These are phyloP conservation scores for Cnidoscolus chayamansa DNA, from an alignment of 441 rosid genomes.

Conservation along the genomic window DNA sequence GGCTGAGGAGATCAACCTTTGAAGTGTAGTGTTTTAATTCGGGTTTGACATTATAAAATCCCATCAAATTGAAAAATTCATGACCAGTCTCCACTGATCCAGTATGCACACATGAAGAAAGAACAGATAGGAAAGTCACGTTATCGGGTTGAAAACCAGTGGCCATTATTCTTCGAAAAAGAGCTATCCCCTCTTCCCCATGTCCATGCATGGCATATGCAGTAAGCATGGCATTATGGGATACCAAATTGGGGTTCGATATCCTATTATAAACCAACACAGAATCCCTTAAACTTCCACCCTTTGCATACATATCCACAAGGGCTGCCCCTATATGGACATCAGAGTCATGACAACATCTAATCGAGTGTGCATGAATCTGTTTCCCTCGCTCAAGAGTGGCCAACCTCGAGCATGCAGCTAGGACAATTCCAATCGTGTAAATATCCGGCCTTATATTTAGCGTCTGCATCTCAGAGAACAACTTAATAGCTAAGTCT, in stretches of 20 bases:
- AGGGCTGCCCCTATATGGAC: slow-evolving; percentile 32
- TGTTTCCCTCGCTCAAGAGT: slow-evolving; percentile 31
- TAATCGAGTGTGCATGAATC: slow-evolving; percentile 27
- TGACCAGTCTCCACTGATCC: slow-evolving; percentile 64
- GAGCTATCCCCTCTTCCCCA: slow-evolving; percentile 62
- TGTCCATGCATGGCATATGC: slow-evolving; percentile 75
- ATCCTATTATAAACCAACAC: slow-evolving; percentile 28
- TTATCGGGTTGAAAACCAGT: slow-evolving; percentile 55
- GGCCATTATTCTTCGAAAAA: slow-evolving; percentile 46
- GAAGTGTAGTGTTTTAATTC: slow-evolving; percentile 76
- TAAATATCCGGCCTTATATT: slow-evolving; percentile 25
- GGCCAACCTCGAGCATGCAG: slow-evolving; percentile 29
- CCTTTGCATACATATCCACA: slow-evolving; percentile 84
- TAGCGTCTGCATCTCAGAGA: slow-evolving; percentile 21
- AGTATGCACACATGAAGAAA: slow-evolving; percentile 76
- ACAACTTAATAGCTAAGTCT: slow-evolving; percentile 34
- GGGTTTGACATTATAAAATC: slow-evolving; percentile 51
- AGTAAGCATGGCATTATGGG: slow-evolving; percentile 67
- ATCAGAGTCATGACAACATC: slow-evolving; percentile 19
- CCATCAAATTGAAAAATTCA: slow-evolving; percentile 59
- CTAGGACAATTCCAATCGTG: slow-evolving; percentile 28
- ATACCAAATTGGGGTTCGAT: slow-evolving; percentile 42
- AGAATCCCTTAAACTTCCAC: slow-evolving; percentile 66
- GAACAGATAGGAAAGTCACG: slow-evolving; percentile 68
- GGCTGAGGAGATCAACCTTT: slow-evolving; percentile 79